Conservation (phyloP, 495 filamentous ascomycete species). For the Peziza echinospora region DNA sequence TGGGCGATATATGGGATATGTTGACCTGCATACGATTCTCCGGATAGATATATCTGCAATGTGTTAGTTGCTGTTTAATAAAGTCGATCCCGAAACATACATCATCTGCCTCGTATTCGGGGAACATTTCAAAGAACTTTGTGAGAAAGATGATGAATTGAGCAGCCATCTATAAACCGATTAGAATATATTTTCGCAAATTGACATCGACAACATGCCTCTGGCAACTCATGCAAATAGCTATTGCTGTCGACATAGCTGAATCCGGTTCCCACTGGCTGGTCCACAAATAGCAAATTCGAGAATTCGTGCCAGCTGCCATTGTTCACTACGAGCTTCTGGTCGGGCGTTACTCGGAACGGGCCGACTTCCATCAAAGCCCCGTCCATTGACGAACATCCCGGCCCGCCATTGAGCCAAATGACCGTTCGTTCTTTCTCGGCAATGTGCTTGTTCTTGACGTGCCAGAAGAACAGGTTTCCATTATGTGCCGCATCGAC, state of each 20-base stretch:
- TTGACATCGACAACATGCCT: slow-evolving; percentile 20
- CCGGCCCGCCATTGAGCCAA: slow-evolving; percentile 92
- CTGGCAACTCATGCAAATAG: slow-evolving; percentile 61
- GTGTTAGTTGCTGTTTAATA: slow-evolving; percentile 18
- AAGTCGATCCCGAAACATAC: slow-evolving; percentile 30
- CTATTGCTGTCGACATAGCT: slow-evolving; percentile 80
- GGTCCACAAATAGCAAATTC: slow-evolving; percentile 87
- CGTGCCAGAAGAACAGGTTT: slow-evolving; percentile 97
- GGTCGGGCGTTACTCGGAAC: slow-evolving; percentile 61
- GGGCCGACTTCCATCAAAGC: slow-evolving; percentile 95
- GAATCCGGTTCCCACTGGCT: slow-evolving; percentile 88
- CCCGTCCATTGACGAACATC: slow-evolving; percentile 92
- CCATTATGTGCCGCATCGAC: slow-evolving; percentile 64
- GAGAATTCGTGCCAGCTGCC: slow-evolving; percentile 96
- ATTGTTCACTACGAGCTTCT: slow-evolving; percentile 55
- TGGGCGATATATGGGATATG: slow-evolving; percentile 91
- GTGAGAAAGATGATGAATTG: slow-evolving; percentile 78
- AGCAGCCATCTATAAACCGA: slow-evolving; percentile 48
- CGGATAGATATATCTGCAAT: slow-evolving; percentile 65
- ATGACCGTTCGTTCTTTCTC: slow-evolving; percentile 81
- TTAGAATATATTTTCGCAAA: no score
- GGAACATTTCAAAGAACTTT: slow-evolving; percentile 74
- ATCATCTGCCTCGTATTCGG: slow-evolving; percentile 82
- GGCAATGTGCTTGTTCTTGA: slow-evolving; percentile 82
- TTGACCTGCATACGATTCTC: slow-evolving; percentile 92